A percentile compares a stretch with the other conserved stretches of the same genome.
phyloP scores from a whole-genome alignment of 805 yeast species.

The Cyberlindnera mycetangii region DNA sequence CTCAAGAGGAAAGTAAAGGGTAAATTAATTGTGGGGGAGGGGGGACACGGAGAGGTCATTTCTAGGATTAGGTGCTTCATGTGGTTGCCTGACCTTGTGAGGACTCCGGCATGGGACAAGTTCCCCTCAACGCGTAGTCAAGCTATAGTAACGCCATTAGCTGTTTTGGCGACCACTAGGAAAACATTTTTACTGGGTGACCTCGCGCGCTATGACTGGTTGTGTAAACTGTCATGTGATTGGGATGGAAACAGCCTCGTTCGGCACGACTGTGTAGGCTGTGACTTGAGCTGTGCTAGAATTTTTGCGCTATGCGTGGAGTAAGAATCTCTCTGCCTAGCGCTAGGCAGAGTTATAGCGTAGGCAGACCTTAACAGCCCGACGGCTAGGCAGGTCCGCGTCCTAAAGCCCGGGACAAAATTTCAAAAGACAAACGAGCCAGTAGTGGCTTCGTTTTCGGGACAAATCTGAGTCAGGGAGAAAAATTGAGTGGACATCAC shows the following conservation, averaged over 20 bases:
- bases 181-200: too few species aligned
- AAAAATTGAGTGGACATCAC: slow-evolving; percentile 9
- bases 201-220: too few species aligned
- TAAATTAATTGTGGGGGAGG: not conserved
- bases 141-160: too few species aligned
- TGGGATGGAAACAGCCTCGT: too few species aligned
- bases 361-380: not conserved
- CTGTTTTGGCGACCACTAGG: too few species aligned
- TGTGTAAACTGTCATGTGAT: too few species aligned
- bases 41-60: too few species aligned
- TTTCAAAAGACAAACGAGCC: slow-evolving; percentile 3
- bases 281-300: too few species aligned
- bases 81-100: slow-evolving; percentile 2
- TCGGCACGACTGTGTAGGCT: too few species aligned
- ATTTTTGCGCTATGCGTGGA: too few species aligned
- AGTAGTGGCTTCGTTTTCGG: slow-evolving; percentile 3
- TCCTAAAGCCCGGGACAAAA: not conserved
- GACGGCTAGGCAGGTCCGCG: too few species aligned
- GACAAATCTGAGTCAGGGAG: slow-evolving; percentile 18
- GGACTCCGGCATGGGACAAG: not conserved
- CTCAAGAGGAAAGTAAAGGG: not conserved
- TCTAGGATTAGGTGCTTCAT: not conserved
- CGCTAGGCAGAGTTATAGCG: not conserved
- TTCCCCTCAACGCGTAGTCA: not conserved
- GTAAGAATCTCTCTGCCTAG: too few species aligned